These are phyloP conservation scores for Halophytophthora batemanensis DNA, from an alignment of 352 stramenopile species.

Conservation along the genomic window DNA sequence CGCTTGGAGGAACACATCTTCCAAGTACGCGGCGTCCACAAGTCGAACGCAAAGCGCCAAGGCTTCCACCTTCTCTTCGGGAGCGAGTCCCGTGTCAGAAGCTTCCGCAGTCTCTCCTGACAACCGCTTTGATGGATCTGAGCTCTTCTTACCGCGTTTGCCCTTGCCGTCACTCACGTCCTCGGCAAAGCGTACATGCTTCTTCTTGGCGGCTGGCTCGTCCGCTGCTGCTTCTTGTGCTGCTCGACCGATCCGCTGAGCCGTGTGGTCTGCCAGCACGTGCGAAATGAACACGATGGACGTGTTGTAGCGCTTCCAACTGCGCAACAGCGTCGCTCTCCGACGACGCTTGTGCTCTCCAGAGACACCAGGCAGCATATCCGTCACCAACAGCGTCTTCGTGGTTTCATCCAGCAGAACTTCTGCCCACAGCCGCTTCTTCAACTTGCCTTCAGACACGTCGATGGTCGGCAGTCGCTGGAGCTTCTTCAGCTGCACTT, in stretches of 20 bases:
- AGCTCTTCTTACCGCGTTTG: conserved; percentile 2
- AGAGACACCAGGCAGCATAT: conserved; percentile 74
- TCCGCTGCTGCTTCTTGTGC: conserved; percentile 15
- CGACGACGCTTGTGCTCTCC: conserved; percentile 65
- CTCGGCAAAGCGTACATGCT: conserved; percentile 59
- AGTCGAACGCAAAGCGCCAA: conserved; percentile 43
- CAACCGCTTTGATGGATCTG: neutral
- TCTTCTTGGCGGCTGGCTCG: conserved; percentile 37
- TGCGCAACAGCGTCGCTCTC: conserved; percentile 62
- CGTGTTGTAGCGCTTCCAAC: conserved; percentile 78
- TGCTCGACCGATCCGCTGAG: conserved; percentile 6
- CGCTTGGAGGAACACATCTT: conserved; percentile 49
- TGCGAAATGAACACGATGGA: conserved; percentile 67
- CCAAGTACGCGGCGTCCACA: conserved; percentile 45
- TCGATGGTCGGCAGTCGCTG: conserved; percentile 80
- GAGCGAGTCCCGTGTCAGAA: conserved; percentile 2
- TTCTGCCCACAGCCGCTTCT: conserved; percentile 73
- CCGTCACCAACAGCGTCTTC: conserved; percentile 77
- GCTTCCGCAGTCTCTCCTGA: conserved; percentile 5
- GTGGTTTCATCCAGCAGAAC: conserved; percentile 75
- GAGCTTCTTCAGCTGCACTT: conserved; percentile 78
- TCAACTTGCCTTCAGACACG: conserved; percentile 54
- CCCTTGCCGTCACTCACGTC: conserved; percentile 22
- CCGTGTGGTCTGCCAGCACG: conserved; percentile 28
- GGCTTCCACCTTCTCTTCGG: conserved; percentile 24